Conservation (phyloP, 139 green algal genomes). For the Micromonas pusilla region DNA sequence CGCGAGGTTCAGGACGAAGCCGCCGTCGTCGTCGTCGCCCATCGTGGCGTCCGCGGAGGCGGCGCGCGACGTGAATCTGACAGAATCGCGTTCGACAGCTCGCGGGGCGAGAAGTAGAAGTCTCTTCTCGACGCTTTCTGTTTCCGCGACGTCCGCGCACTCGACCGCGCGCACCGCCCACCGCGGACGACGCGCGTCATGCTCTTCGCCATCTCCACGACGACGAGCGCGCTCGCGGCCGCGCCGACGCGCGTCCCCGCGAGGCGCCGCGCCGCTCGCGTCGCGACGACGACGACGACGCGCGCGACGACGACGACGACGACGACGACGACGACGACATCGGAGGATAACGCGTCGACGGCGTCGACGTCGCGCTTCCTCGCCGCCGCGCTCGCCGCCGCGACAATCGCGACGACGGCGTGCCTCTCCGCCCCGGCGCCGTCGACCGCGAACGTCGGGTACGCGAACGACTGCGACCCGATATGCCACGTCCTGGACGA, state of each 20-base stretch:
- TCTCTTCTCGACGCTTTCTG: background rate
- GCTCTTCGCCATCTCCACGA: no score
- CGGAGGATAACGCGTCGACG: background rate
- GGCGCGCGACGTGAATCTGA: background rate
- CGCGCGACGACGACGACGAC: background rate
- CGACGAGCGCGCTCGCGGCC: background rate
- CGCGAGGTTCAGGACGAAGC: constrained; percentile 13
- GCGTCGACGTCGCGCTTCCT: background rate
- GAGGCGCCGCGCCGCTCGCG: background rate
- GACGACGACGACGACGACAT: background rate
- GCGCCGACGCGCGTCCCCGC: background rate
- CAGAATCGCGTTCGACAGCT: background rate
- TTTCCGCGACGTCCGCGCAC: background rate
- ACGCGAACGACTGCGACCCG: background rate
- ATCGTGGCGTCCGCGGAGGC: background rate
- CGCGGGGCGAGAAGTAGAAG: background rate
- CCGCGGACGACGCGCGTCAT: background rate
- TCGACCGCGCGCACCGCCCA: background rate
- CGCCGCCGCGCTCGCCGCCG: background rate
- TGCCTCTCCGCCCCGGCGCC: background rate
- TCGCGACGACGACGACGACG: background rate
- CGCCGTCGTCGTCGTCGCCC: constrained; percentile 7
- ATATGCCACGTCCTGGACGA: background rate
- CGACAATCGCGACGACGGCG: no score
- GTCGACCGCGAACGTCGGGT: background rate